Evolutionary conservation across 768 basidiomycete species (phyloP).

Genomic region (Russula abietina): DNA sequence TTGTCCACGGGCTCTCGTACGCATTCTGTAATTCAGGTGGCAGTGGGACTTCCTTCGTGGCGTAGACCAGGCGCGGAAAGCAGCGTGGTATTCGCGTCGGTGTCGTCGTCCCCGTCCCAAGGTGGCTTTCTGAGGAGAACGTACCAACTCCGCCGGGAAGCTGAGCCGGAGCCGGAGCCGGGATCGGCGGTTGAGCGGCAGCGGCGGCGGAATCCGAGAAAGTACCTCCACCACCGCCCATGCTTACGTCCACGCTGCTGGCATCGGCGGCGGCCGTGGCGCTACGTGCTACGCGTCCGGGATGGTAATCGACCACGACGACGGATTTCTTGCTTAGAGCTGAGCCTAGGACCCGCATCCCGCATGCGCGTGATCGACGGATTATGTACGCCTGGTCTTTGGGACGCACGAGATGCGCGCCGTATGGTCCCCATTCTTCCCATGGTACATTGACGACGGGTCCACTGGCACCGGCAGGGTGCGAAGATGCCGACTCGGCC

Average conservation of each 20-base stretch:
- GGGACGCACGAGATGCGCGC: constrained; percentile 11
- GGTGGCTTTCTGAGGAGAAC: no score
- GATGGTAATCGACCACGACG: constrained; percentile 12
- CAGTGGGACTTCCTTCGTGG: constrained; percentile 15
- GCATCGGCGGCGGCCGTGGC: background rate
- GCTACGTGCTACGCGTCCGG: constrained; percentile 8
- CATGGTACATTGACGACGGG: constrained; percentile 6
- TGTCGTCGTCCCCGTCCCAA: no score
- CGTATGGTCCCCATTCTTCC: constrained; percentile 15
- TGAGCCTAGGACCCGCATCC: constrained; percentile 16
- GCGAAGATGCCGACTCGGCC: background rate
- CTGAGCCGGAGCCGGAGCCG: background rate
- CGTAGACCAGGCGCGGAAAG: background rate
- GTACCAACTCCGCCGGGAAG: no score
- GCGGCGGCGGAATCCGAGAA: background rate
- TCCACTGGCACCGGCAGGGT: background rate
- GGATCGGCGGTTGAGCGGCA: background rate
- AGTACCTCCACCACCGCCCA: no score
- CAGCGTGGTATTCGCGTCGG: background rate
- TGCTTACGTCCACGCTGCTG: no score
- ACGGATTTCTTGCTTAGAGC: background rate
- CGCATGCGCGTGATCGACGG: constrained; percentile 6
- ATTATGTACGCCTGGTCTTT: constrained; percentile 7
- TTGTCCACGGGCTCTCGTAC: constrained; percentile 13
- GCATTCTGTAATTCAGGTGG: constrained; percentile 2